These are phyloP conservation scores for Platanthera zijinensis DNA, from an alignment of 106 monocot species.

Conservation along the genomic window DNA sequence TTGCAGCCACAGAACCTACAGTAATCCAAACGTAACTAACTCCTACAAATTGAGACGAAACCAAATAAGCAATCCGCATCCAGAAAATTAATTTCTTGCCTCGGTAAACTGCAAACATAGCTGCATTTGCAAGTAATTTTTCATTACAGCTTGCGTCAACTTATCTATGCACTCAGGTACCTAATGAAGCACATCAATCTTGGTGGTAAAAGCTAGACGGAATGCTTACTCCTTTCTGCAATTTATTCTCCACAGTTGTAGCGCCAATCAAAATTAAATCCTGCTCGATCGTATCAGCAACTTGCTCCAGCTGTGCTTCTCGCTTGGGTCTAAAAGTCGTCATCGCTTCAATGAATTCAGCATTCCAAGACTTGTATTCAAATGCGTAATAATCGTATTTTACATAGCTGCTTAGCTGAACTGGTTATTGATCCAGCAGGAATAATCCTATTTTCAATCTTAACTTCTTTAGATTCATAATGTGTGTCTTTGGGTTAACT, in stretches of 20 bases:
- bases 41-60: too few relatives aligned
- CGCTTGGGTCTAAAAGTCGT: slow-evolving; percentile 5
- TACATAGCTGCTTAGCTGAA: too few relatives aligned
- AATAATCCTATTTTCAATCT: too few relatives aligned
- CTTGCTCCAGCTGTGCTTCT: slow-evolving; percentile 1
- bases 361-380: slow-evolving; percentile 11
- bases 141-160: slow-evolving; percentile 8
- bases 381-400: neutral
- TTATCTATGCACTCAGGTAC: slow-evolving; percentile 11
- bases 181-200: neutral
- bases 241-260: slow-evolving; percentile 9
- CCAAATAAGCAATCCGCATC: too few relatives aligned
- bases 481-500: too few relatives aligned
- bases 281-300: slow-evolving; percentile 3
- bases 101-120: too few relatives aligned
- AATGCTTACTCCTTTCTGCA: slow-evolving; percentile 16
- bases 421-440: too few relatives aligned
- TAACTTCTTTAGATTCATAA: too few relatives aligned
- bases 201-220: neutral
- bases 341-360: slow-evolving; percentile 7
- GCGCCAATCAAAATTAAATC: slow-evolving; percentile 11
- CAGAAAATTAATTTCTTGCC: too few relatives aligned
- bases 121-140: neutral
- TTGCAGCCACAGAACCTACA: too few relatives aligned
- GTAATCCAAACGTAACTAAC: too few relatives aligned